Evolutionary conservation across 2,329 filamentous ascomycete genomes (phyloP).

Genomic region (Colletotrichum lupini): DNA sequence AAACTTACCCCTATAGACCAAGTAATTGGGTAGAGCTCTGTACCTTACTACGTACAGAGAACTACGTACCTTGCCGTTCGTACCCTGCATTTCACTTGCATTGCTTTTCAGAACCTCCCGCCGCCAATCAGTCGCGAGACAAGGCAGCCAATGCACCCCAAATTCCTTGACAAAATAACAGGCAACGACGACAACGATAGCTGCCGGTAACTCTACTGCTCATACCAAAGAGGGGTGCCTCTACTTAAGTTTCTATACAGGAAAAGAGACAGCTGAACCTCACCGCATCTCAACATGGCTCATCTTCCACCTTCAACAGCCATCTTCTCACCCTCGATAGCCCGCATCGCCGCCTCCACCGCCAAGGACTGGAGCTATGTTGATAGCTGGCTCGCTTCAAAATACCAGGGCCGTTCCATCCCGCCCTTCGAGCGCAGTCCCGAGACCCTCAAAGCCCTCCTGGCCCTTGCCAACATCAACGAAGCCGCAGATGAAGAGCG

Average conservation of each 20-base stretch:
- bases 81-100: not conserved
- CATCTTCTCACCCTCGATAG: conserved; percentile 75
- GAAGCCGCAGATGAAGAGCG: conserved; percentile 81
- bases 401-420: conserved; percentile 71
- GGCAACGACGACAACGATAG: not conserved
- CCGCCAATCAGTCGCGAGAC: not conserved
- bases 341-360: conserved; percentile 80
- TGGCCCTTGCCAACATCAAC: conserved; percentile 80
- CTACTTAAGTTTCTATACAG: not conserved
- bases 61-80: not conserved
- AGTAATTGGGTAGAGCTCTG: not conserved
- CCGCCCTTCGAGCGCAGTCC: conserved; percentile 88
- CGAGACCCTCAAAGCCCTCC: conserved; percentile 80
- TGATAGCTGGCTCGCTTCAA: conserved; percentile 82
- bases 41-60: not conserved
- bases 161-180: not conserved
- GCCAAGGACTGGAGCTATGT: conserved; percentile 93
- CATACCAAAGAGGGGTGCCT: not conserved
- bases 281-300: conserved; percentile 46
- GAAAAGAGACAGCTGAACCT: not conserved
- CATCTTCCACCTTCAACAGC: conserved; percentile 55
- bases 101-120: not conserved
- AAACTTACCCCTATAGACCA: too few relatives aligned
- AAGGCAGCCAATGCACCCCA: not conserved
- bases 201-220: not conserved